phyloP scores from a whole-genome alignment of 2,329 filamentous ascomycete species.

The Chaetothyriales sp. region DNA sequence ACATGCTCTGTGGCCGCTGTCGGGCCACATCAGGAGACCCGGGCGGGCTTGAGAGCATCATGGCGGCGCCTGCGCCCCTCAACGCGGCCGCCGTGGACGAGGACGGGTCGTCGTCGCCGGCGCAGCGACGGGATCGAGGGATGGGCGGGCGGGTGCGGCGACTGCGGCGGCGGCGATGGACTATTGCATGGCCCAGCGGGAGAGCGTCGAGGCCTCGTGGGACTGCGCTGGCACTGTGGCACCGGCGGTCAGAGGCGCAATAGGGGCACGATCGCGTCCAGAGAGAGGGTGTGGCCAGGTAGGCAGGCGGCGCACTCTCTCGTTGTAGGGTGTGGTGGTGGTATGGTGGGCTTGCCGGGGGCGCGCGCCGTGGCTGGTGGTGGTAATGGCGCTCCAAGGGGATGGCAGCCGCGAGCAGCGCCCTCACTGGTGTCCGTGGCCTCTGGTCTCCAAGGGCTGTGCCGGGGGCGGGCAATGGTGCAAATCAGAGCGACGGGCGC shows the following conservation, averaged over 20 bases:
- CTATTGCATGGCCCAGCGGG: no score
- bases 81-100: neutral
- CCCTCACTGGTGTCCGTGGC: no score
- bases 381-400: neutral
- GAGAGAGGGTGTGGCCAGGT: no score
- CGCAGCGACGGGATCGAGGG: neutral
- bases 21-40: slow-evolving; percentile 14
- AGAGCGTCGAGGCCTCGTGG: neutral
- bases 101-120: neutral
- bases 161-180: no score
- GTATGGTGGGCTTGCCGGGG: neutral
- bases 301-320: neutral
- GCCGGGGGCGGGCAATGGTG: neutral
- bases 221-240: neutral
- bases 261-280: neutral
- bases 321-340: neutral
- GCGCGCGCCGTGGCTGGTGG: neutral
- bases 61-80: neutral
- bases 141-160: no score
- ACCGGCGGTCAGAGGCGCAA: neutral
- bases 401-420: no score
- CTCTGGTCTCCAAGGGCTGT: neutral
- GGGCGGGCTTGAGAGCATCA: slow-evolving; percentile 17
- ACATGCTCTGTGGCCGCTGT: slow-evolving; percentile 16
- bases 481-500: neutral